phyloP scores from a whole-genome alignment of 345 rosid species.

The Psidium friedrichsthalianum region DNA sequence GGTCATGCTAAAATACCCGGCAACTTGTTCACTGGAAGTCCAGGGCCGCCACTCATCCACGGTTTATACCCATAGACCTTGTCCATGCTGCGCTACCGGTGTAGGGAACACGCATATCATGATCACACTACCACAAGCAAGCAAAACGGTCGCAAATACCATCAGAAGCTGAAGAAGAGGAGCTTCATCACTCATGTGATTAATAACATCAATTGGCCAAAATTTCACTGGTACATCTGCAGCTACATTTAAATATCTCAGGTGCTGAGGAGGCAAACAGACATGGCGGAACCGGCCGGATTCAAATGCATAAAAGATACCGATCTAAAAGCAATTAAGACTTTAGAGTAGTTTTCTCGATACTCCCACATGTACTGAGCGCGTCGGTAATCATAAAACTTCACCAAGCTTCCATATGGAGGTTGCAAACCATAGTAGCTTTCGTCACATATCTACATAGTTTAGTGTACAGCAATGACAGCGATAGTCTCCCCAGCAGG shows the following conservation, averaged over 20 bases:
- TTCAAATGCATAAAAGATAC: too few relatives aligned
- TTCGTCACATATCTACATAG: too few relatives aligned
- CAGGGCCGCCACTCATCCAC: conserved; percentile 16
- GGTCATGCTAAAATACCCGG: conserved; percentile 13
- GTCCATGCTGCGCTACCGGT: conserved; percentile 57
- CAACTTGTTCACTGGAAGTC: conserved; percentile 24
- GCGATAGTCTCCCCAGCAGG: too few relatives aligned
- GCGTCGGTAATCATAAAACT: too few relatives aligned
- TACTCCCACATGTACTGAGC: too few relatives aligned
- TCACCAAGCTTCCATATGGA: too few relatives aligned
- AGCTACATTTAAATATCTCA: neutral
- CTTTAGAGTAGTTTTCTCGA: too few relatives aligned
- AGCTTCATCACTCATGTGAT: neutral
- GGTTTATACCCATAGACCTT: conserved; percentile 21
- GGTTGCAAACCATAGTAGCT: too few relatives aligned
- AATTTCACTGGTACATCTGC: neutral
- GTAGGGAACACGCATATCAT: conserved; percentile 48
- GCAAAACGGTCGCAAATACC: neutral
- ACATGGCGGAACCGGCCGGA: too few relatives aligned
- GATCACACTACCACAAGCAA: conserved; percentile 25
- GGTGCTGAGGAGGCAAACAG: neutral
- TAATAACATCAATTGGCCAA: neutral
- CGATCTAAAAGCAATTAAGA: too few relatives aligned
- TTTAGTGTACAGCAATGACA: too few relatives aligned
- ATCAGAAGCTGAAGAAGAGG: neutral